Evolutionary conservation across 805 yeast species (phyloP), one percentile per base, ranked within the genome.

Genomic region (Metschnikowia dekortorum): DNA sequence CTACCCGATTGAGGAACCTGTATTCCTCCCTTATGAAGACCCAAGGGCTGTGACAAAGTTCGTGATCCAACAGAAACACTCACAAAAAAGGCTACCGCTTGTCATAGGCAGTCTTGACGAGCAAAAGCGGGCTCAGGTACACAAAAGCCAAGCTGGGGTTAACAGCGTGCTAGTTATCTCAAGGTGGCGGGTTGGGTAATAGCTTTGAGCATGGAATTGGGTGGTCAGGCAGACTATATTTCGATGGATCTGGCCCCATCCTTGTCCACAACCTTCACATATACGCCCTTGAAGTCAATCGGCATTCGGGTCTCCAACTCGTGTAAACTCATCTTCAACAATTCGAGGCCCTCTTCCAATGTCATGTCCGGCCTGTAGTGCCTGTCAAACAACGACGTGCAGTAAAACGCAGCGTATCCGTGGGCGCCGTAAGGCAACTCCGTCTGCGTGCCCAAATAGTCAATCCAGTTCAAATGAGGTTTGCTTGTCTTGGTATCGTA

Each of bases 321-420:
- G 51, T 77, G 78, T 50, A 87, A 75, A 70, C 97, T 90, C 63
- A 76, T 63, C 55, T 81, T 75, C 64, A 91, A 77, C 59, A 94
- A 75, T 43, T 83, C 76, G 52, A 92, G 64, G 2, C 97, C 99
- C 53, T 89, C 92, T 36, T 83, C 89, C 38, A 80, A 68, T 6
- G 80, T 73, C 83, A 91, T 80, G 59, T 84, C 91, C 39, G 83
- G 76, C 65, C 84, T 80, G 71, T 91, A 90, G 70, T 90, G 96
- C 59, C 85, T 90, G 73, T 94, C 99, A 58, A 94, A 76, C 56
- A 92, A 73, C 1, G 98, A 87, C 68, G 89, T 79, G 32, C 96
- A 84, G 68, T 94, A 94, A 70, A 92, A 94, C 1, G 95, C 96
- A n/a, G 98, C 96, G 64, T 94, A 94, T 10, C 99, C 99, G 67